phyloP scores from a whole-genome alignment of 352 stramenopile genomes.

The Phytopythium mirpurense region DNA sequence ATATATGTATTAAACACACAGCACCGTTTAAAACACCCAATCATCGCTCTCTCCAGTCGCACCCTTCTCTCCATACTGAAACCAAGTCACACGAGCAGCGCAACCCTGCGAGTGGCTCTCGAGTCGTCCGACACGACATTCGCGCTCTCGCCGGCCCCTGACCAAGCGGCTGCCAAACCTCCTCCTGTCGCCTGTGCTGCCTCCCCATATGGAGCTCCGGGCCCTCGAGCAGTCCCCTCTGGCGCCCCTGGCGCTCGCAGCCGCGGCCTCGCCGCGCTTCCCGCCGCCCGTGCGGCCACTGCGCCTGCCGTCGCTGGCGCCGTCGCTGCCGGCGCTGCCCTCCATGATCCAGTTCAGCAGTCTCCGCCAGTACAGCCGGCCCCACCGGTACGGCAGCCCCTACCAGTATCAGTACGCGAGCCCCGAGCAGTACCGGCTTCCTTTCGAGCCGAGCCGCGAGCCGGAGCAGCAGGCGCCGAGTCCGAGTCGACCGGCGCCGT shows the following conservation, averaged over 20 bases:
- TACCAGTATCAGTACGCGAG: too few relatives aligned
- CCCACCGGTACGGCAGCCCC: too few relatives aligned
- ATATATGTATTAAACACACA: too few relatives aligned
- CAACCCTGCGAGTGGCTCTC: not conserved
- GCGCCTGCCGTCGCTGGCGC: constrained; percentile 28
- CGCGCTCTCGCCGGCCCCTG: not conserved
- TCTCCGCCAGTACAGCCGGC: too few relatives aligned
- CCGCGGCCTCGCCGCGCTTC: constrained; percentile 14
- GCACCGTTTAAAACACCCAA: too few relatives aligned
- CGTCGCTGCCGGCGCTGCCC: constrained; percentile 21
- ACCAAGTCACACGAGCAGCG: too few relatives aligned
- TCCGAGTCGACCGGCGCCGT: constrained; percentile 12
- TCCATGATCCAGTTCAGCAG: constrained; percentile 32
- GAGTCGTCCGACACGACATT: not conserved
- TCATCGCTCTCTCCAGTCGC: too few relatives aligned
- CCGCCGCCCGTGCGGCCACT: constrained; percentile 20
- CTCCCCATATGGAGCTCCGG: constrained; percentile 16
- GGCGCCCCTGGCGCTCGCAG: constrained; percentile 21
- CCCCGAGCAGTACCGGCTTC: too few relatives aligned
- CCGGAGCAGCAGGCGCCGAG: not conserved
- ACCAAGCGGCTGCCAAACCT: not conserved
- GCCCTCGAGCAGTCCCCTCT: constrained; percentile 17
- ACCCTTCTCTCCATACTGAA: too few relatives aligned
- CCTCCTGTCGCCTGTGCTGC: not conserved
- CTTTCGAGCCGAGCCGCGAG: too few relatives aligned